Evolutionary conservation across 75 land plant genomes (phyloP).

Genomic region (Azolla pinnata): DNA sequence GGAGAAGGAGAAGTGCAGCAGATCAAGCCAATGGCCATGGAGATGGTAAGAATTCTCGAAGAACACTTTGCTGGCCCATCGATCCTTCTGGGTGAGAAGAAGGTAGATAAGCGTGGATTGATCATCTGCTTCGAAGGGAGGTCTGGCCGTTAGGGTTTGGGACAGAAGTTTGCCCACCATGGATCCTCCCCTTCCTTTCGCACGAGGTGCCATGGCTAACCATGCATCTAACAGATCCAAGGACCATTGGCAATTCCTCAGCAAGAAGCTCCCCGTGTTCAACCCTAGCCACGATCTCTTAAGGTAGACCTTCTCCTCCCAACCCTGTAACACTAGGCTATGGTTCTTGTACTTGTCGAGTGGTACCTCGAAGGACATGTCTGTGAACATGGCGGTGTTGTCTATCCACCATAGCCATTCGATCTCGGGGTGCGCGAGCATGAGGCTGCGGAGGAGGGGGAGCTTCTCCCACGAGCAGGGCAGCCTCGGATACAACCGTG

Average conservation of each 20-base stretch:
- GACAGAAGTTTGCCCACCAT: slow-evolving; percentile 62
- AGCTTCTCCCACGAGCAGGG: slow-evolving; percentile 75
- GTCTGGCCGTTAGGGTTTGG: slow-evolving; percentile 42
- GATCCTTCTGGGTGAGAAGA: slow-evolving; percentile 45
- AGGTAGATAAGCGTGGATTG: slow-evolving; percentile 79
- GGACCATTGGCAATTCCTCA: slow-evolving; percentile 85
- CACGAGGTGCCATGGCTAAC: slow-evolving; percentile 89
- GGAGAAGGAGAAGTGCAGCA: slow-evolving; percentile 21
- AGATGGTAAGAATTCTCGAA: slow-evolving; percentile 70
- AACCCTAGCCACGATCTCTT: slow-evolving; percentile 82
- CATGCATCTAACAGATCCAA: slow-evolving; percentile 74
- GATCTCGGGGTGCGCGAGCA: slow-evolving; percentile 65
- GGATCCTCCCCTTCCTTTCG: slow-evolving; percentile 41
- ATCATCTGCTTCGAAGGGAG: slow-evolving; percentile 84
- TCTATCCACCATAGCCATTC: slow-evolving; percentile 83
- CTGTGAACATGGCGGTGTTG: slow-evolving; percentile 74
- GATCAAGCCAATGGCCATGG: slow-evolving; percentile 81
- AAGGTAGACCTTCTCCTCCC: slow-evolving; percentile 81
- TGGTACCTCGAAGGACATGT: slow-evolving; percentile 81
- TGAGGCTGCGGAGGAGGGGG: slow-evolving; percentile 59
- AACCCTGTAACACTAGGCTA: slow-evolving; percentile 80
- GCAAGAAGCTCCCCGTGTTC: slow-evolving; percentile 75
- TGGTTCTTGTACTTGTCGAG: slow-evolving; percentile 52
- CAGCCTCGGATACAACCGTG: slow-evolving; percentile 71
- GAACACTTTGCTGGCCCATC: slow-evolving; percentile 72